Evolutionary conservation across 2,329 filamentous ascomycete genomes (phyloP), one percentile per base, ranked within the genome.

Genomic region (Calcarisporium arbuscula): DNA sequence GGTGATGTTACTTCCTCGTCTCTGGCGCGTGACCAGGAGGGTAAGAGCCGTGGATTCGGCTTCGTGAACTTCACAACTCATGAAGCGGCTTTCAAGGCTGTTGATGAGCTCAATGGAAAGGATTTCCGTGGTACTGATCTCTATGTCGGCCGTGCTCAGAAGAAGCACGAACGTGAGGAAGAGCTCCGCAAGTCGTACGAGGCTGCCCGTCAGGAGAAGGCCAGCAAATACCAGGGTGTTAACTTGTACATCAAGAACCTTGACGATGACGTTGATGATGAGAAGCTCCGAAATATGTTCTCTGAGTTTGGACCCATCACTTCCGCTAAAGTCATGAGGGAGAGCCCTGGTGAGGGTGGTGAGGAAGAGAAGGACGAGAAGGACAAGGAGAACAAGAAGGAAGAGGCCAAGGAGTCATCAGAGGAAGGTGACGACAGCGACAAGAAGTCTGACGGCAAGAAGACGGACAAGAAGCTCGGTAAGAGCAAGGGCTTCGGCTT

Each of bases 401-500:
- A 70, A 40, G 59, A 40, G 8, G 34, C 62, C 41, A 62, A 68
- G 37, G 62, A 68, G 38, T n/a, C n/a, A n/a, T n/a, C n/a, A n/a
- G 61, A 65, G 38, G 64, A 71, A 27, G 57, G 65, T 36, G 58
- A 64, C 12, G 60, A 64, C 31, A 51, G 55, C 34, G 60, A 68
- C 39, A 72, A 77, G 22, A 70, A 78, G 57, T 78, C 80, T 62
- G 49, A 71, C 67, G 65, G 74, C 43, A 70, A 77, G 54, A 75
- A 72, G 53, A 34, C 43, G 19, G 74, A 78, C 45, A 75, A 74
- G 62, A 80, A 74, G 68, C 75, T 94, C 41, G 92, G 92, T 62
- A 96, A 96, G 85, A 95, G 88, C 82, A 98, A 96, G 77, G 92
- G 92, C 62, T 98, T 98, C 62, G 92, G 92, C 54, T 98, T 98